Evolutionary conservation across 768 basidiomycete species (phyloP).

Genomic region (Phanerodontia chrysosporium): DNA sequence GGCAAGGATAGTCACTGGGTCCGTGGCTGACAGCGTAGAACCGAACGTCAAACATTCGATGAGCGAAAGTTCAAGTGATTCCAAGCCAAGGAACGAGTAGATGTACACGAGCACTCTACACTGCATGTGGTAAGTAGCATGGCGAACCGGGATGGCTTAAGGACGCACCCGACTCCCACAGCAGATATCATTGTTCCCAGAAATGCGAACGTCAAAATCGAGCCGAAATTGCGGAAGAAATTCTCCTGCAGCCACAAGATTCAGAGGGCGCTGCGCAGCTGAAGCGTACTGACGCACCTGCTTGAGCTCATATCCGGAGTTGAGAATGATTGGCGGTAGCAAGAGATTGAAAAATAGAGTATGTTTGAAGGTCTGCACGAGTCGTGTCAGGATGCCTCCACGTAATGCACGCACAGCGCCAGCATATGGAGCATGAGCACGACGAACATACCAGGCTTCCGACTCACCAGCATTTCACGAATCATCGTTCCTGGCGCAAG

Average conservation of each 20-base stretch:
- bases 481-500: conserved; percentile 92
- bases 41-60: conserved; percentile 96
- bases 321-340: conserved; percentile 97
- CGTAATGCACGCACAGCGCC: not conserved
- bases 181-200: conserved; percentile 95
- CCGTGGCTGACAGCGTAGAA: conserved; percentile 94
- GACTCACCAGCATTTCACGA: conserved; percentile 92
- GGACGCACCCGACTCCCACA: conserved; percentile 87
- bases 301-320: conserved; percentile 96
- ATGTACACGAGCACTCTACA: conserved; percentile 88
- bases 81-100: conserved; percentile 89
- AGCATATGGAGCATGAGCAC: not conserved
- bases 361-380: conserved; percentile 82
- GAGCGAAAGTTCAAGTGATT: conserved; percentile 78
- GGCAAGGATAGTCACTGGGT: conserved; percentile 95
- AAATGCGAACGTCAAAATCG: conserved; percentile 92
- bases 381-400: not conserved
- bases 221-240: conserved; percentile 98
- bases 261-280: not conserved
- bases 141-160: not conserved
- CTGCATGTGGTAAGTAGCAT: conserved; percentile 43
- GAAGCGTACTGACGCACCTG: conserved; percentile 54
- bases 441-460: not conserved
- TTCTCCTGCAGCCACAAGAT: conserved; percentile 62
- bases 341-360: conserved; percentile 97